Base-by-base conservation (phyloP, 106 monocot species). In the Dioscorea alata region DNA sequence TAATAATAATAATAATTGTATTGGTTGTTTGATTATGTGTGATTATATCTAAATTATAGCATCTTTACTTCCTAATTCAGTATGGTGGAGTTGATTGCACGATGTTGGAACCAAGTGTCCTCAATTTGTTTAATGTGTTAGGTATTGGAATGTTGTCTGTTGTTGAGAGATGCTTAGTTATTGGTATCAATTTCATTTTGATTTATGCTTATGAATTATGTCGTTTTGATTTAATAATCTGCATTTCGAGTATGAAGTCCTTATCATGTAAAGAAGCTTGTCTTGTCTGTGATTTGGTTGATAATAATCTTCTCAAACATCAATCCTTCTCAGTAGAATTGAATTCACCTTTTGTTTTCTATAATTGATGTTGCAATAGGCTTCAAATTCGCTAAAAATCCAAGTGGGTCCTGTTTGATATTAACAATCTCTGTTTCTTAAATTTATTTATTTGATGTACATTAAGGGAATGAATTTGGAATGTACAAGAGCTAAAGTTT, bases 121-220 rank as follows among this genome's bases (percentile, higher is more conserved):
- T 6, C 4, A 42, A 54, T 16, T 8, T 54, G 18, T 54, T 54
- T 54, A 54, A 8, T 54, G 54, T 54, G 15, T 54, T 54, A 54
- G 54, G 54, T 54, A 54, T 18, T 54, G 54, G 54, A 54, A 54
- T 54, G 54, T 54, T 54, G 54, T 16, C 54, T 54, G 54, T 18
- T 16, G 54, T 54, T 54, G 15, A 14, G 54, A 18, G 54, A 54
- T 54, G 54, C 19, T 54, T 54, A 16, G 54, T 18, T 54, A 19
- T 13, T 13, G 9, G 54, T 18, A 18, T 54, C 15, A 8, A 54
- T 10, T 42, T 42, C 54, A 13, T 18, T 8, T 18, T 54, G 18
- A 19, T 19, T 54, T 54, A 2, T 54, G 15, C 2, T 54, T 18
- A 51, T 51, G 18, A 54, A 0, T 54, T 54, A 19, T 54, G 51